Percentiles rank a stretch among this genome's conserved stretches.
phyloP scores from a whole-genome alignment of 1,139 yeast species.

The Suhomyces bolitotheri region DNA sequence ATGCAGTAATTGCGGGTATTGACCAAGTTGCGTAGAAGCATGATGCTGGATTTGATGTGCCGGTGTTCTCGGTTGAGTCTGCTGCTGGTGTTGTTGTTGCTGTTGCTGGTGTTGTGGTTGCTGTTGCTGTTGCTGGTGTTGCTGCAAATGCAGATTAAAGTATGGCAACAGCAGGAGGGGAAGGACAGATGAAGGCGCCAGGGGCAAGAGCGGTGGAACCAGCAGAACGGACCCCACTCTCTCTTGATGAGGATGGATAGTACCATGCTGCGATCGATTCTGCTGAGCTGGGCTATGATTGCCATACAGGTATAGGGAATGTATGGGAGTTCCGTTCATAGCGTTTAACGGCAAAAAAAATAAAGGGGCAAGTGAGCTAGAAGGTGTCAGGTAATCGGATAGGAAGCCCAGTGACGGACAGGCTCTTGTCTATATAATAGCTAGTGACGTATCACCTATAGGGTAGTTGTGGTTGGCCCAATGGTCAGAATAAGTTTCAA shows the following conservation, averaged over 20 bases:
- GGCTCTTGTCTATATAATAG: too few species aligned
- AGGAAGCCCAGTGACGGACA: background rate
- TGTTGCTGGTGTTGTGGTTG: conserved; percentile 8
- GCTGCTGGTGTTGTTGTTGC: conserved; percentile 11
- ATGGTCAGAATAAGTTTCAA: too few species aligned
- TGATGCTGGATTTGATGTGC: conserved; percentile 9
- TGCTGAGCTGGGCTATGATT: conserved; percentile 11
- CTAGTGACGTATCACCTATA: too few species aligned
- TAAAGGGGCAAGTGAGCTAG: conserved; percentile 8
- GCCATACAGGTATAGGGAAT: conserved; percentile 17
- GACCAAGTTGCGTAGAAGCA: conserved; percentile 5
- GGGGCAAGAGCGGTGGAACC: conserved; percentile 9
- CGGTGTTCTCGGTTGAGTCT: too few species aligned
- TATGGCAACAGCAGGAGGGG: conserved; percentile 10
- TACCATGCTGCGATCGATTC: conserved; percentile 5
- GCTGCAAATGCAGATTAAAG: conserved; percentile 12
- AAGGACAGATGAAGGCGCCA: conserved; percentile 6
- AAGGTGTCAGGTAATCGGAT: background rate
- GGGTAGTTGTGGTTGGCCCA: too few species aligned
- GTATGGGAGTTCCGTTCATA: conserved; percentile 19
- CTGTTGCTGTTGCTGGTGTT: conserved; percentile 7
- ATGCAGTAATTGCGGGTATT: conserved; percentile 8
- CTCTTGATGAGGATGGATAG: conserved; percentile 5
- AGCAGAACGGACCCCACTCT: conserved; percentile 6
- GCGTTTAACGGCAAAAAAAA: conserved; percentile 12